A percentile compares a stretch with the other conserved stretches of the same genome.
These are phyloP conservation scores for Fonsecaea nubica DNA, from an alignment of 2,329 filamentous ascomycete genomes.

Conservation along the genomic window DNA sequence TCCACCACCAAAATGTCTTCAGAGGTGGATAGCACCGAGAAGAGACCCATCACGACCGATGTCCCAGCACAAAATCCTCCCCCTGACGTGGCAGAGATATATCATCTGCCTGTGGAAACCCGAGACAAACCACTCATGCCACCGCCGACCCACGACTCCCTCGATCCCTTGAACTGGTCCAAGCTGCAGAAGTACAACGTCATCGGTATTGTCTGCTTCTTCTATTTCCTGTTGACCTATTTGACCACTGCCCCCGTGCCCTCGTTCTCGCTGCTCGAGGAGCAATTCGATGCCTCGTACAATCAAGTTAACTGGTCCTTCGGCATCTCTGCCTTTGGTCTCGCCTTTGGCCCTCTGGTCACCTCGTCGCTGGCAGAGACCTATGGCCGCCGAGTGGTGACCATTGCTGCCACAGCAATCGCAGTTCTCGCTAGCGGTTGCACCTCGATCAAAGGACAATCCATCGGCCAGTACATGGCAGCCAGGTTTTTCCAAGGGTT, in stretches of 20 bases:
- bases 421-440: constrained; percentile 21
- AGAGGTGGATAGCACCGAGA: neutral
- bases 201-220: constrained; percentile 21
- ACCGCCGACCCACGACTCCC: constrained; percentile 39
- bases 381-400: constrained; percentile 42
- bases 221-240: constrained; percentile 29
- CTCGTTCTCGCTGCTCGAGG: constrained; percentile 21
- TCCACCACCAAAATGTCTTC: constrained; percentile 1
- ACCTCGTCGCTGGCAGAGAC: constrained; percentile 46
- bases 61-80: neutral
- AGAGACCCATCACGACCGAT: neutral
- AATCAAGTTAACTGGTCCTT: constrained; percentile 27
- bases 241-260: constrained; percentile 23
- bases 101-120: constrained; percentile 5
- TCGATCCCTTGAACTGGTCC: constrained; percentile 47
- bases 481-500: constrained; percentile 28
- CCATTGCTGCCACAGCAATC: constrained; percentile 31
- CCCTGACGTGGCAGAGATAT: neutral
- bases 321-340: constrained; percentile 38
- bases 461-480: constrained; percentile 23
- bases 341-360: constrained; percentile 47
- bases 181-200: constrained; percentile 25
- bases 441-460: constrained; percentile 16
- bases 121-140: constrained; percentile 37
- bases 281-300: constrained; percentile 23